These are phyloP conservation scores for Nepenthes mirabilis DNA, from an alignment of 148 eudicot species.

Conservation along the genomic window DNA sequence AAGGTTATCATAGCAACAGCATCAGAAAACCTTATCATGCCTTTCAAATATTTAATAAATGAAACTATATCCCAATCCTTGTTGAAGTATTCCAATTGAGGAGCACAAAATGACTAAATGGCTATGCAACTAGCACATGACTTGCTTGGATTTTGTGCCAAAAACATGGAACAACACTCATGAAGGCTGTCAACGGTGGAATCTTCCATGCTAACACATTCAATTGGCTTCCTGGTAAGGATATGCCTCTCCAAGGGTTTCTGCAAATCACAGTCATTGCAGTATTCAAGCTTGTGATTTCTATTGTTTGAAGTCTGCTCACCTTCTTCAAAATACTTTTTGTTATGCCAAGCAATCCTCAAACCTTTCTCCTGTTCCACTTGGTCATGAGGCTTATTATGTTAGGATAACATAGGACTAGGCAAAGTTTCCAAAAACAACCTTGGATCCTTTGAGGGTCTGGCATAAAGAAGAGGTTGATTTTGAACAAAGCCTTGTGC, in stretches of 20 bases:
- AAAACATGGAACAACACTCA: constrained; percentile 59
- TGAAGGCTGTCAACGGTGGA: constrained; percentile 32
- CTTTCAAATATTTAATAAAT: constrained; percentile 71
- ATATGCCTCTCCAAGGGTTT: constrained; percentile 76
- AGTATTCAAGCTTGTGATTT: constrained; percentile 64
- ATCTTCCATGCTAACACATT: constrained; percentile 55
- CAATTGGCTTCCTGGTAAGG: constrained; percentile 39
- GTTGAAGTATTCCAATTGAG: constrained; percentile 71
- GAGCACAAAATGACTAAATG: constrained; percentile 82
- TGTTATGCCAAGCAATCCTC: constrained; percentile 97
- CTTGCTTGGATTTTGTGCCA: constrained; percentile 36
- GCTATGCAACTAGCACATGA: constrained; percentile 63
- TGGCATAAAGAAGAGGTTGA: constrained; percentile 82
- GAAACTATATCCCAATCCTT: constrained; percentile 91
- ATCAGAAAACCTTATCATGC: constrained; percentile 58
- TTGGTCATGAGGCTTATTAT: constrained; percentile 54
- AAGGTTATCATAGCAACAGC: constrained; percentile 75
- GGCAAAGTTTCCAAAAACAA: constrained; percentile 95
- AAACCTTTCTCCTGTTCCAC: constrained; percentile 68
- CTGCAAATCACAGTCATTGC: constrained; percentile 79
- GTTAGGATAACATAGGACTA: constrained; percentile 44
- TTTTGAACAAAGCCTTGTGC: constrained; percentile 84
- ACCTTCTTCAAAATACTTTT: constrained; percentile 64
- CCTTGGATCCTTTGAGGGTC: constrained; percentile 72
- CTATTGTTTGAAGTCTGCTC: constrained; percentile 27